Percentiles rank a stretch among this genome's conserved stretches.
phyloP scores from a whole-genome alignment of 2,329 filamentous ascomycete species.

The Colletotrichum melonis region DNA sequence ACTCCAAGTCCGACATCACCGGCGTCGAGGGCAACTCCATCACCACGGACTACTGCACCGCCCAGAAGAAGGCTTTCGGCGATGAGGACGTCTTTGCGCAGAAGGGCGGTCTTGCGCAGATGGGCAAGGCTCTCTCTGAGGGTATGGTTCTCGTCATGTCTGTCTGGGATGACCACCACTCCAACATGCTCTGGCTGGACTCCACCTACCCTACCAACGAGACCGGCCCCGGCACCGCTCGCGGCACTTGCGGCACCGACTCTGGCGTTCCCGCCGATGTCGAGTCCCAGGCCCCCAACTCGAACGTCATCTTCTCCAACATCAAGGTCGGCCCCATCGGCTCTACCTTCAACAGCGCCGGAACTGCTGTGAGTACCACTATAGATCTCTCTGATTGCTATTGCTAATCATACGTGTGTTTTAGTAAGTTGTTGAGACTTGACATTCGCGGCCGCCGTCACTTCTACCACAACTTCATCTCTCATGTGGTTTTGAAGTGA shows the following conservation, averaged over 20 bases:
- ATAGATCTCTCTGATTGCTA: neutral
- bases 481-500: too few species aligned
- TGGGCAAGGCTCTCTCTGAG: constrained; percentile 59
- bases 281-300: constrained; percentile 56
- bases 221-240: constrained; percentile 58
- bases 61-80: constrained; percentile 68
- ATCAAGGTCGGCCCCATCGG: constrained; percentile 61
- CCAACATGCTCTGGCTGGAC: constrained; percentile 83
- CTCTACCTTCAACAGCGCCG: constrained; percentile 56
- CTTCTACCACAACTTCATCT: too few species aligned
- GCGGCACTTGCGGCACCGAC: constrained; percentile 64
- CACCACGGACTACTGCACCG: constrained; percentile 67
- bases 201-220: constrained; percentile 67
- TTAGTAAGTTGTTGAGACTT: neutral
- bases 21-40: constrained; percentile 59
- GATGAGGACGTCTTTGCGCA: constrained; percentile 63
- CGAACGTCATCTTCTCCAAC: constrained; percentile 67
- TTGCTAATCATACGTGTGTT: neutral
- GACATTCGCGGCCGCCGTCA: too few species aligned
- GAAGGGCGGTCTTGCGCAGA: constrained; percentile 67
- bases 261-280: constrained; percentile 64
- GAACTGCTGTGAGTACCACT: constrained; percentile 6
- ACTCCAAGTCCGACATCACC: constrained; percentile 56
- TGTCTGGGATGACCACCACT: constrained; percentile 73
- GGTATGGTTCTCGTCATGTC: constrained; percentile 63